Evolutionary conservation across 2,329 filamentous ascomycete genomes (phyloP), one percentile per base, ranked within the genome.

Genomic region (Aspergillus sp.): DNA sequence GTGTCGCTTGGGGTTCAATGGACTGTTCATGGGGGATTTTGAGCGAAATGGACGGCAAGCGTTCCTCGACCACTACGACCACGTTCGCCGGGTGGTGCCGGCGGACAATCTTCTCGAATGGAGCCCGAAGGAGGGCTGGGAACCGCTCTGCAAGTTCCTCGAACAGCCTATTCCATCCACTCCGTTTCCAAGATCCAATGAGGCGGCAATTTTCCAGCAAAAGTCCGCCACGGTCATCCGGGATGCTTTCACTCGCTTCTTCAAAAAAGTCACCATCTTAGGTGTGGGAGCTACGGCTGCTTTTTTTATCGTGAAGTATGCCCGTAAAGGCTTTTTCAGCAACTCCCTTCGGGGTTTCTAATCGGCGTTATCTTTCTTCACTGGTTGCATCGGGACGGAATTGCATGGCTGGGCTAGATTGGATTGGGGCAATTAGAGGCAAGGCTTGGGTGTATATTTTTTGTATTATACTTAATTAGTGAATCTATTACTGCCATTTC

Each of bases 81-180:
- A 50, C 6, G 57, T 67, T 2, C 53, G 60, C 16, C 16, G 33
- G 2, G 50, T 61, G 9, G 54, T 66, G n/a, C 52, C 62, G 4
- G 43, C 48, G 13, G 58, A 63, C 16, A 53, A 56, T 13, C 40
- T 69, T 30, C 51, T 68, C 33, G 65, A 71, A 50, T 72, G 58
- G 43, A 50, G 63, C 45, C 54, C 65, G 1, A 51, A 66, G 30
- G 69, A 77, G 33, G 75, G 74, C 1, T 79, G 76, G 76, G 67
- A 64, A 33, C 72, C 73, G 9, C 60, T 80, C 20, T 79, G 76
- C 55, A 54, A 66, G 50, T 76, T 77, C 46, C 47, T 76, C 38
- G 69, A 63, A 0, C 71, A 68, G 33, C 58, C 66, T 6, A 59
- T 71, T 3, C 72, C 74, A 1, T 51, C 64, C 16, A 59, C 60